Percentiles rank a stretch among this genome's conserved stretches.
These are phyloP conservation scores for Amaranthus tricolor DNA, from an alignment of 179 eudicot species.

Conservation along the genomic window DNA sequence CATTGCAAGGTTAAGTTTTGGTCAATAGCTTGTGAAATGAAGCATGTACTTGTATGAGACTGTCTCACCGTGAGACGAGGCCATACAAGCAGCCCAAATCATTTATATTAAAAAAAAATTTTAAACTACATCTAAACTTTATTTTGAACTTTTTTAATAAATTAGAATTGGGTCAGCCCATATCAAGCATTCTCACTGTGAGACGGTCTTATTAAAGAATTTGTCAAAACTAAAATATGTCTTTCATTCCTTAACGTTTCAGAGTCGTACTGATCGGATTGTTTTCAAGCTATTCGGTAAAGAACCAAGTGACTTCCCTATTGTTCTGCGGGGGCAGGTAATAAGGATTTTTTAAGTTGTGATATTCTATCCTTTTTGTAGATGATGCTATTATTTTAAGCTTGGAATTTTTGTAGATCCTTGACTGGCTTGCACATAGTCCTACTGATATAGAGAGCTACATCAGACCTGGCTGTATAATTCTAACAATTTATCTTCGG, in stretches of 20 bases:
- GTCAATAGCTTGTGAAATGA: background rate
- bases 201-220: background rate
- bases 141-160: too few relatives aligned
- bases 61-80: too few relatives aligned
- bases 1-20: background rate
- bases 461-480: slow-evolving; percentile 58
- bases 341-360: background rate
- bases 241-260: slow-evolving; percentile 12
- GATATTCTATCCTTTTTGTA: background rate
- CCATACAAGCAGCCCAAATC: too few relatives aligned
- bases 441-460: slow-evolving; percentile 59
- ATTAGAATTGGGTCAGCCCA: too few relatives aligned
- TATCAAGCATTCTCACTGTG: too few relatives aligned
- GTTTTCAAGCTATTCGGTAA: slow-evolving; percentile 61
- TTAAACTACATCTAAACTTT: too few relatives aligned
- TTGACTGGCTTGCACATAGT: slow-evolving; percentile 55
- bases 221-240: background rate
- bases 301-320: slow-evolving; percentile 58
- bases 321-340: slow-evolving; percentile 49
- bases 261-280: slow-evolving; percentile 56
- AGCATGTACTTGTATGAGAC: background rate
- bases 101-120: too few relatives aligned
- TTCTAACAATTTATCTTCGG: slow-evolving; percentile 47
- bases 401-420: slow-evolving; percentile 33
- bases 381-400: slow-evolving; percentile 17